Base-by-base conservation (phyloP, 2,329 filamentous ascomycete species). In the Pezicula neosporulosa region DNA sequence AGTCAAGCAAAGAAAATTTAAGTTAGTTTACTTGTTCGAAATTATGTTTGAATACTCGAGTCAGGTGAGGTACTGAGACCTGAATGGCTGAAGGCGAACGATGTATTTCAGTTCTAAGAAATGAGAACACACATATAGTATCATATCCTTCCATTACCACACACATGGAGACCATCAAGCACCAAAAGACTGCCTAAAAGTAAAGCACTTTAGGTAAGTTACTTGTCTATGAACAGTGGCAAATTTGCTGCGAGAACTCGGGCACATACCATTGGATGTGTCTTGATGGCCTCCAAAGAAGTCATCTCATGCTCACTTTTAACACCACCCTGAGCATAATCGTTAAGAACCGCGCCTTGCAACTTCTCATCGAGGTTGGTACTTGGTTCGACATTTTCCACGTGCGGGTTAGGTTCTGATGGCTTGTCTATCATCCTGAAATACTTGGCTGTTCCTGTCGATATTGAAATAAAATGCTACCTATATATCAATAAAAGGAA, bases 121-220 rank as follows among this genome's bases (percentile, higher is more conserved):
- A 24, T 24, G 24, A 24, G 24, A 33, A 33, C 30, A 3, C 12
- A 33, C 30, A 24, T 24, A 24, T 24, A 6, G 24, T 24, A 24
- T 33, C 42, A 44, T 44, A 44, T 42, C 88, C 89, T 69, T 94
- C 90, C 90, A 95, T 96, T 61, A 83, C 83, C 63, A 95, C 92
- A 64, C 87, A 90, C 0, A 88, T 91, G 12, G 87, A 91, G 67
- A 95, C 92, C 54, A 94, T 75, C 46, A 95, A 64, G 59, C 84
- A 89, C 89, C 89, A 95, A 30, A 75, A 78, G 50, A 94, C 84
- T 30, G 90, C 90, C 24, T 24, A 24, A 24, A 24, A 24, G 24
- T 24, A 24, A 24, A 24, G 24, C 24, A 24, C 24, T 24, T 24
- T 4, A 6, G 24, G 7, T 24, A 24, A 24, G 24, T 24, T 24